These are phyloP conservation scores for Penicillium sp. DNA, from an alignment of 2,329 filamentous ascomycete species.

Conservation along the genomic window DNA sequence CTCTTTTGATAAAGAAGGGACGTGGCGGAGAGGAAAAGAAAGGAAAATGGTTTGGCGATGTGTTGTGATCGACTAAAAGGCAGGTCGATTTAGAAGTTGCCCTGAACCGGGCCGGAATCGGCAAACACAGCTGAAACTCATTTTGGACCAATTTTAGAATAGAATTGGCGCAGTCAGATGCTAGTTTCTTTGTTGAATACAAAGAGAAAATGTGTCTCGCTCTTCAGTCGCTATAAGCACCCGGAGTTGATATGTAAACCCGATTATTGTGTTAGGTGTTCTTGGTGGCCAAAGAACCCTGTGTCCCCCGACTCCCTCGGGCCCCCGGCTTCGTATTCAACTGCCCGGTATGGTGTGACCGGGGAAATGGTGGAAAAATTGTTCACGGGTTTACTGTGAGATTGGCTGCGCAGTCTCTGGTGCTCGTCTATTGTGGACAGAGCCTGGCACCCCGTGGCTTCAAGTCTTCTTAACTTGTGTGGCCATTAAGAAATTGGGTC, in stretches of 20 bases:
- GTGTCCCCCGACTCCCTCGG: not conserved
- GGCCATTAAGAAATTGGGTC: too few species aligned
- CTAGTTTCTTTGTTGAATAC: not conserved
- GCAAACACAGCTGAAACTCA: slow-evolving; percentile 2
- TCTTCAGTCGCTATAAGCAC: not conserved
- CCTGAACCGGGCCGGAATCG: slow-evolving; percentile 27
- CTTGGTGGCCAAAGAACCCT: not conserved
- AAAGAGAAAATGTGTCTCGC: not conserved
- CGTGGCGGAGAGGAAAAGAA: not conserved
- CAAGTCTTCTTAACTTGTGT: too few species aligned
- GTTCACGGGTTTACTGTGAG: not conserved
- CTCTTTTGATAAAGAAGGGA: not conserved
- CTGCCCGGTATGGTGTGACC: not conserved
- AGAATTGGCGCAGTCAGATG: not conserved
- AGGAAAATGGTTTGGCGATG: not conserved
- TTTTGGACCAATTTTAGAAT: not conserved
- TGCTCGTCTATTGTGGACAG: too few species aligned
- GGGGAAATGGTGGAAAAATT: not conserved
- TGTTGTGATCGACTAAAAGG: not conserved
- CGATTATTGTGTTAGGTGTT: not conserved
- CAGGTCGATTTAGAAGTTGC: slow-evolving; percentile 4
- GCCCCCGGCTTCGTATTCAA: not conserved
- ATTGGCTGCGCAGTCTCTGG: too few species aligned
- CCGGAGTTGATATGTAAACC: not conserved
- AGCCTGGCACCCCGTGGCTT: too few species aligned